A percentile compares a stretch with the other conserved stretches of the same genome.
phyloP scores from a whole-genome alignment of 257 asterid species.

The Solanum piurae region DNA sequence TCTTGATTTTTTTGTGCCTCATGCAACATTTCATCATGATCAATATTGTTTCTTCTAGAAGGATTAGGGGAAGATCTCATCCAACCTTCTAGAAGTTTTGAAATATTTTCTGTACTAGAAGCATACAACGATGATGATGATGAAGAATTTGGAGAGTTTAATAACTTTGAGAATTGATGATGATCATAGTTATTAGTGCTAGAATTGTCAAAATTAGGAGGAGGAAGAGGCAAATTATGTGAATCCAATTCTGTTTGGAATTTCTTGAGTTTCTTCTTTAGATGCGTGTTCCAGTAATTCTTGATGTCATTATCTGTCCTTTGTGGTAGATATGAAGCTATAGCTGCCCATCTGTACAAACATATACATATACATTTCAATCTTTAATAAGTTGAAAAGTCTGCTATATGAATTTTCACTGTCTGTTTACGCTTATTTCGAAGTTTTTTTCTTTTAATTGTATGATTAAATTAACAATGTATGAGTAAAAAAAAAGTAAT shows the following conservation, averaged over 20 bases:
- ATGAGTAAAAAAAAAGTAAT: neutral
- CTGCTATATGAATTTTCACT: neutral
- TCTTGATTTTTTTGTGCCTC: neutral
- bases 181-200: constrained; percentile 3
- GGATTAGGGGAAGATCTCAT: constrained; percentile 58
- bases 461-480: neutral
- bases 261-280: constrained; percentile 78
- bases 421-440: neutral
- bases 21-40: neutral
- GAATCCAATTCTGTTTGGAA: constrained; percentile 33
- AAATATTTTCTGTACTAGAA: constrained; percentile 82
- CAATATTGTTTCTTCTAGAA: neutral
- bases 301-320: constrained; percentile 95
- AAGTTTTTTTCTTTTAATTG: neutral
- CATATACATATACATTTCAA: neutral
- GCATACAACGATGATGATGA: constrained; percentile 46
- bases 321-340: constrained; percentile 89
- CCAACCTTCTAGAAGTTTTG: constrained; percentile 91
- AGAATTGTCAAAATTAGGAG: neutral
- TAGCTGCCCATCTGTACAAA: constrained; percentile 81
- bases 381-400: neutral
- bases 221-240: constrained; percentile 4
- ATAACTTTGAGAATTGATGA: constrained; percentile 13
- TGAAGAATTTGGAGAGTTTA: constrained; percentile 6
- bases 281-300: constrained; percentile 95